Conservation (phyloP, 805 yeast species). For the Ogataea zsoltii region DNA sequence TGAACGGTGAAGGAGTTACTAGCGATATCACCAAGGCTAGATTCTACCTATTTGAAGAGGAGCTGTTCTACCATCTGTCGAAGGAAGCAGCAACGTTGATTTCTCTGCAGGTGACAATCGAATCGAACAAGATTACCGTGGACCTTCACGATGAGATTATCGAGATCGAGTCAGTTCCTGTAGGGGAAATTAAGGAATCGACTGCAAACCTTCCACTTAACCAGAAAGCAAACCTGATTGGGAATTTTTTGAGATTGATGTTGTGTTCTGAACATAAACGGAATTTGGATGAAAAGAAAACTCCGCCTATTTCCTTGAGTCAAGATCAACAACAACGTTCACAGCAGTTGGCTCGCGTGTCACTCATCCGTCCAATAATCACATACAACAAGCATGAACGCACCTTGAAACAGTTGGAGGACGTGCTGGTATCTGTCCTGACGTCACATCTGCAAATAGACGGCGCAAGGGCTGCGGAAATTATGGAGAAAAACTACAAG, state of each 20-base stretch:
- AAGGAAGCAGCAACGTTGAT: conserved; percentile 73
- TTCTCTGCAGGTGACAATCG: conserved; percentile 66
- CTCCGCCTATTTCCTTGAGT: conserved; percentile 48
- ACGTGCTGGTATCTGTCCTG: conserved; percentile 22
- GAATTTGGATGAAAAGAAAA: conserved; percentile 43
- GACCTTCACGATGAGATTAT: conserved; percentile 66
- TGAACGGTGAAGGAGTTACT: conserved; percentile 15
- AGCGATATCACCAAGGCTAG: conserved; percentile 69
- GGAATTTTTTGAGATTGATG: conserved; percentile 56
- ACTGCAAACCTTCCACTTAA: conserved; percentile 30
- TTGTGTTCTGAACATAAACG: conserved; percentile 58
- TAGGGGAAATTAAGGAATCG: conserved; percentile 32
- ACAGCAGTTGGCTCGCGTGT: conserved; percentile 22
- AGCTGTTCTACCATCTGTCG: conserved; percentile 73
- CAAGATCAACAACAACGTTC: conserved; percentile 25
- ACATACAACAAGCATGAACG: conserved; percentile 60
- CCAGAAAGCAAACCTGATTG: conserved; percentile 53
- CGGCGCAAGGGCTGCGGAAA: conserved; percentile 22
- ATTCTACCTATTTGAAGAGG: conserved; percentile 82
- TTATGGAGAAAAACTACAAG: conserved; percentile 15
- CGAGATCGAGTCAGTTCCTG: conserved; percentile 66
- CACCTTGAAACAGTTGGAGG: conserved; percentile 38
- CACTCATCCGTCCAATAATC: conserved; percentile 55
- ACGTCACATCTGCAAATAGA: conserved; percentile 12
- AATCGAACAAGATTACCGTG: conserved; percentile 62